A percentile compares a stretch with the other conserved stretches of the same genome.
Evolutionary conservation across 2,329 filamentous ascomycete genomes (phyloP).

Genomic region (Scedosporium aurantiacum): DNA sequence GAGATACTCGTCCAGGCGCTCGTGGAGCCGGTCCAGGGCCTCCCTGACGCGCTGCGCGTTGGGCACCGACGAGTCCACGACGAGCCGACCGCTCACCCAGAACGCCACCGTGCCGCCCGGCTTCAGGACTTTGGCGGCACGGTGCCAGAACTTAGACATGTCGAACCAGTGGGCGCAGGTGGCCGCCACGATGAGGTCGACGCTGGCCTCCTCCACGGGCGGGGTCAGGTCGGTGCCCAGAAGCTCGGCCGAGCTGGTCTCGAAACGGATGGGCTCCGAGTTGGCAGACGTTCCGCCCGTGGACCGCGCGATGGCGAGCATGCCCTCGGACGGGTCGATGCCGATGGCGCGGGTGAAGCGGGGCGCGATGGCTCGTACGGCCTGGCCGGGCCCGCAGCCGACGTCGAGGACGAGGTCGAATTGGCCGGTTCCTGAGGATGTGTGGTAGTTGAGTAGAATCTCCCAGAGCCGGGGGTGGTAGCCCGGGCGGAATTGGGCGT

Average conservation of each 20-base stretch:
- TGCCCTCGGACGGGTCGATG: constrained; percentile 39
- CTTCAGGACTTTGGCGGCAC: constrained; percentile 33
- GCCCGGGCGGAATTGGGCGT: constrained; percentile 28
- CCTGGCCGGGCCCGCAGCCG: constrained; percentile 45
- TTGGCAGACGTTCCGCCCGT: constrained; percentile 17
- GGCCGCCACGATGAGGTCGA: constrained; percentile 36
- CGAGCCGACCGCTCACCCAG: constrained; percentile 27
- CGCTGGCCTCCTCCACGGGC: constrained; percentile 20
- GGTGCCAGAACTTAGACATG: constrained; percentile 36
- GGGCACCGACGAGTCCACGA: constrained; percentile 21
- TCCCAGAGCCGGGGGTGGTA: constrained; percentile 36
- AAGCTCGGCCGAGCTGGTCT: constrained; percentile 31
- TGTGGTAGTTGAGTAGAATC: constrained; percentile 35
- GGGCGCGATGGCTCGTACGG: constrained; percentile 30
- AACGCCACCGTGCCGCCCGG: constrained; percentile 44
- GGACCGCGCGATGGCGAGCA: constrained; percentile 28
- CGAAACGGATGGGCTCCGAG: constrained; percentile 19
- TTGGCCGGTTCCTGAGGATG: constrained; percentile 27
- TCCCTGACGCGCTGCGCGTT: constrained; percentile 30
- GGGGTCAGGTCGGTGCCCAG: constrained; percentile 22
- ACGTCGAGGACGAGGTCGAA: constrained; percentile 26
- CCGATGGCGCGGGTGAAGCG: constrained; percentile 37
- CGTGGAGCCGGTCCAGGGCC: constrained; percentile 25
- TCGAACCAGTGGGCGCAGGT: constrained; percentile 49
- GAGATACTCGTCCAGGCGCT: constrained; percentile 25